Conservation (phyloP, 192 early-diverging fungal genomes). For the Allomyces arbusculus region DNA sequence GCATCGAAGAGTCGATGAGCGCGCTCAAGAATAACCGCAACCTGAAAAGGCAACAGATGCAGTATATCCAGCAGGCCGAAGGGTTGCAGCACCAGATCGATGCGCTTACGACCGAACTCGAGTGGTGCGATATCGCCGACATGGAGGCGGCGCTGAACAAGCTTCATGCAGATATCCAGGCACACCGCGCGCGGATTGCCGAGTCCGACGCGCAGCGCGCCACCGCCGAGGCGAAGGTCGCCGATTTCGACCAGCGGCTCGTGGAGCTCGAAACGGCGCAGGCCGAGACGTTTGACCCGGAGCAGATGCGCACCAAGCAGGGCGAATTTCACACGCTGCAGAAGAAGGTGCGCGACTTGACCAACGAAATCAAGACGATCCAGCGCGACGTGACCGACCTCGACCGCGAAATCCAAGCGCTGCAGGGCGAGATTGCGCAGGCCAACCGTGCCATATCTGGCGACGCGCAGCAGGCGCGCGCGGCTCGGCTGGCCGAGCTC, state of each 20-base stretch:
- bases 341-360: slow-evolving; percentile 6
- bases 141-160: background rate
- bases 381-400: slow-evolving; percentile 18
- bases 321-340: background rate
- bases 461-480: slow-evolving; percentile 11
- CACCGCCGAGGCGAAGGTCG: slow-evolving; percentile 14
- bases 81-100: slow-evolving; percentile 15
- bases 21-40: background rate
- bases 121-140: slow-evolving; percentile 2
- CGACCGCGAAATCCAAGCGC: slow-evolving; percentile 12
- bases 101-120: slow-evolving; percentile 16
- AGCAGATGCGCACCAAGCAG: slow-evolving; percentile 10
- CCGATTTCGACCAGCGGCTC: slow-evolving; percentile 19
- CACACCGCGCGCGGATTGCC: background rate
- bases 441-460: slow-evolving; percentile 15
- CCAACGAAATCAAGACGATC: slow-evolving; percentile 5
- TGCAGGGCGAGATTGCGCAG: background rate
- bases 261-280: slow-evolving; percentile 12
- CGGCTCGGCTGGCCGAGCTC: slow-evolving; percentile 3
- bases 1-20: background rate
- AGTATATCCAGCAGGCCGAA: background rate
- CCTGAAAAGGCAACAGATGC: background rate
- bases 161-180: background rate
- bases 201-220: slow-evolving; percentile 1
- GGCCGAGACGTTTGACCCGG: slow-evolving; percentile 7